Evolutionary conservation across 1,284 basidiomycete species (phyloP), one percentile per base, ranked within the genome.

Genomic region (Cerioporus squamosus): DNA sequence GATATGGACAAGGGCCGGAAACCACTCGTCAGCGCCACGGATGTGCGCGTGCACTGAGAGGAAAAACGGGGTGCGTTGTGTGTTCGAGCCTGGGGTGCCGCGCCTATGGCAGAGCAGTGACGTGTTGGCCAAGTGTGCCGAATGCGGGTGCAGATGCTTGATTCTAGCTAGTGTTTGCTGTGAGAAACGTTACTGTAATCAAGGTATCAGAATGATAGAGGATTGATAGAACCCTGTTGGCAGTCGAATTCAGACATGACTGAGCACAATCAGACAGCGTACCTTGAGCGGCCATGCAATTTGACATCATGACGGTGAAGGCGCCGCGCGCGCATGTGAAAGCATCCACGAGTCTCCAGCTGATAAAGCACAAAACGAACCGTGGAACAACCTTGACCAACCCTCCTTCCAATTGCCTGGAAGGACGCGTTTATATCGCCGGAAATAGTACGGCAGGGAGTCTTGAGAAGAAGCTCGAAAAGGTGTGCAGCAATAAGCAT

Each of bases 181-280:
- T 24, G 40, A 48, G 40, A 42, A n/a, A 48, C 46, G 44, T 47
- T 43, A 55, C 47, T 49, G 42, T 50, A 48, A 54, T 55, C 47
- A 55, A 42, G 50, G 36, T 44, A 39, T 18, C 22, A 49, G 23
- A 29, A 47, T 31, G 47, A 55, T 49, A 44, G 45, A 50, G 53
- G 53, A 43, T 26, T 24, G 39, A 43, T 31, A 36, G 40, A 31
- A 55, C 45, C 43, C 22, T 44, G 9, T 29, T n/a, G 26, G 18
- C 45, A 44, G 22, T 40, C 42, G 39, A 6, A 29, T 55, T 36
- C 24, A 24, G 46, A 26, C 45, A 23, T 14, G 20, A 48, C 24
- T 47, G 38, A 15, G 14, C 33, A 10, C 33, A 36, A 36, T 36
- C 33, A 36, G 33, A 10, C 33, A 15, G 45, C 22, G 53, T 48